Conservation (phyloP, 2,329 filamentous ascomycete species). For the Bipolaris sorokiniana region DNA sequence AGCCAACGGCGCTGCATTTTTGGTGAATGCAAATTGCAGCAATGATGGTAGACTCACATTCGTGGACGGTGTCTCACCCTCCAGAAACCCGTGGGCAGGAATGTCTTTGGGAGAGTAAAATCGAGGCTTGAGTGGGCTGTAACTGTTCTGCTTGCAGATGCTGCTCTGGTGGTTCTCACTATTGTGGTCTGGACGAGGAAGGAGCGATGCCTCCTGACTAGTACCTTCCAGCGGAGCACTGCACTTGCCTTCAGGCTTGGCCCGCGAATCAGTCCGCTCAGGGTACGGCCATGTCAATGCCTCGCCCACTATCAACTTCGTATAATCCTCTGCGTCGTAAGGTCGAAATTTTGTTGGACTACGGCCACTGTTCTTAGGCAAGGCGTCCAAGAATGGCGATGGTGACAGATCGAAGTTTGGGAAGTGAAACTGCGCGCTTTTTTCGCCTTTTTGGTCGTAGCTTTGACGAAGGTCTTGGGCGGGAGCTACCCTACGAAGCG, state of each 20-base stretch:
- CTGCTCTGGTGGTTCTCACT: slow-evolving; percentile 24
- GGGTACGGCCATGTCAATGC: slow-evolving; percentile 27
- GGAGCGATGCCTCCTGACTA: slow-evolving; percentile 6
- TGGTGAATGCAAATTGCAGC: slow-evolving; percentile 19
- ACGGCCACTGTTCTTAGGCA: slow-evolving; percentile 15
- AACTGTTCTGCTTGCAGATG: slow-evolving; percentile 7
- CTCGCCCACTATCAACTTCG: slow-evolving; percentile 33
- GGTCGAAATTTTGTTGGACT: slow-evolving; percentile 37
- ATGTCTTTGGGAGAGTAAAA: slow-evolving; percentile 42
- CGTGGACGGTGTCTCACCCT: slow-evolving; percentile 35
- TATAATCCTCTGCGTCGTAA: slow-evolving; percentile 36
- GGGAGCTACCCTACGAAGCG: slow-evolving; percentile 25
- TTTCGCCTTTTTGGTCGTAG: slow-evolving; percentile 14
- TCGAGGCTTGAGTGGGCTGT: slow-evolving; percentile 27
- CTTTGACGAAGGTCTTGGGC: slow-evolving; percentile 23
- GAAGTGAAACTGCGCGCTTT: slow-evolving; percentile 17
- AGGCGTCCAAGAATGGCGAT: slow-evolving; percentile 13
- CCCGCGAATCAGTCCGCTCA: slow-evolving; percentile 13
- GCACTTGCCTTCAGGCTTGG: slow-evolving; percentile 10
- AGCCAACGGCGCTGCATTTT: slow-evolving; percentile 13
- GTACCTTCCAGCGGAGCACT: slow-evolving; percentile 18
- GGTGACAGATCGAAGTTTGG: slow-evolving; percentile 26
- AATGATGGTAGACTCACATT: slow-evolving; percentile 39
- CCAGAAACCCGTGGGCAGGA: slow-evolving; percentile 23
- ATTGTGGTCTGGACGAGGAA: slow-evolving; percentile 18